These are phyloP conservation scores for Solanum megistacrolobum DNA, from an alignment of 257 asterid genomes.

Conservation along the genomic window DNA sequence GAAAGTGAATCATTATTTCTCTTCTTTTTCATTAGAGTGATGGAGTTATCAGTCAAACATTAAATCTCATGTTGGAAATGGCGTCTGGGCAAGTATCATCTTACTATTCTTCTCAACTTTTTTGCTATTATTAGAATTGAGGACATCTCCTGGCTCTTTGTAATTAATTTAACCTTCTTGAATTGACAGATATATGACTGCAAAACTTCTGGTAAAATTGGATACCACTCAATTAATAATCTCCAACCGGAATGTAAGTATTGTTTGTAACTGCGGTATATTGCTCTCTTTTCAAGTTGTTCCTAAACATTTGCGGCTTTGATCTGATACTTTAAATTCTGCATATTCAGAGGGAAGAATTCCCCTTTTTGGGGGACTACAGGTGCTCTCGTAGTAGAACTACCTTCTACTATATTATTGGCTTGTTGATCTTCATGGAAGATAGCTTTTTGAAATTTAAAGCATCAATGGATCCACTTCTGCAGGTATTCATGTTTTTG, in stretches of 20 bases:
- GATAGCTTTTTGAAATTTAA: slow-evolving; percentile 74
- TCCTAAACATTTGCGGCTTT: background rate
- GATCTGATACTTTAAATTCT: background rate
- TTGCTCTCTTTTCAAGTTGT: background rate
- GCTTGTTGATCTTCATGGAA: slow-evolving; percentile 85
- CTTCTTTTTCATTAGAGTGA: slow-evolving; percentile 44
- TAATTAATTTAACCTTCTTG: background rate
- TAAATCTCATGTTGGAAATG: slow-evolving; percentile 87
- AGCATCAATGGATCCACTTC: slow-evolving; percentile 88
- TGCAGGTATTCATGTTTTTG: slow-evolving; percentile 40
- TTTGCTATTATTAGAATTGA: background rate
- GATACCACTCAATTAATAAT: slow-evolving; percentile 83
- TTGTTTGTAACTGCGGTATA: background rate
- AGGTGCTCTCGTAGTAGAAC: slow-evolving; percentile 92
- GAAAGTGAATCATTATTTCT: background rate
- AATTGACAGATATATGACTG: slow-evolving; percentile 78
- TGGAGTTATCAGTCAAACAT: slow-evolving; percentile 82
- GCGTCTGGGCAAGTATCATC: slow-evolving; percentile 76
- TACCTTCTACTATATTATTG: slow-evolving; percentile 79
- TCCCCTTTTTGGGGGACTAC: slow-evolving; percentile 82
- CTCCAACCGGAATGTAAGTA: slow-evolving; percentile 70
- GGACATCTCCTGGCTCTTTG: background rate
- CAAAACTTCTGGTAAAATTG: slow-evolving; percentile 90
- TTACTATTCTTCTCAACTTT: background rate
- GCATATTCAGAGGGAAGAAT: slow-evolving; percentile 66